A percentile compares a stretch with the other conserved stretches of the same genome.
Conservation (phyloP, 768 basidiomycete species). For the Hygrophorus pudorinus region DNA sequence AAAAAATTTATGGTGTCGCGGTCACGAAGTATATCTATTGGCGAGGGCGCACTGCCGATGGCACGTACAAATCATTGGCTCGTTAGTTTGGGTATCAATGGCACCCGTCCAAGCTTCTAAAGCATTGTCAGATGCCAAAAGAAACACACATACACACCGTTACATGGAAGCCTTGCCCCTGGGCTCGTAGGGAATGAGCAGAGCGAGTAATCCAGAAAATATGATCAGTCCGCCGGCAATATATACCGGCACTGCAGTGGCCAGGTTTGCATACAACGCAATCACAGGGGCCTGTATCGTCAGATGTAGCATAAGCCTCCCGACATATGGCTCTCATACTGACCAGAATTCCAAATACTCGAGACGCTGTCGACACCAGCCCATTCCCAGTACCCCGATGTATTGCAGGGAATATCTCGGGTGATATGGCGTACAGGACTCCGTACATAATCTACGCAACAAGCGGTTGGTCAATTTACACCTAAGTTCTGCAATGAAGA, state of each 20-base stretch:
- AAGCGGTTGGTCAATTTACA: background rate
- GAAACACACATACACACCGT: background rate
- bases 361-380: slow-evolving; percentile 45
- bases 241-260: slow-evolving; percentile 61
- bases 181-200: slow-evolving; percentile 66
- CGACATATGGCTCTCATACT: slow-evolving; percentile 12
- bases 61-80: too few species aligned
- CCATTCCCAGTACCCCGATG: slow-evolving; percentile 68
- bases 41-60: too few species aligned
- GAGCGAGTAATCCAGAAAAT: slow-evolving; percentile 44
- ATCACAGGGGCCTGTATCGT: slow-evolving; percentile 55
- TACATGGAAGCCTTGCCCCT: slow-evolving; percentile 65
- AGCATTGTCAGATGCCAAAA: too few species aligned
- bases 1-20: too few species aligned
- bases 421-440: slow-evolving; percentile 59
- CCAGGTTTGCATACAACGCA: slow-evolving; percentile 56
- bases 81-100: too few species aligned
- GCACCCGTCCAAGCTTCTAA: too few species aligned
- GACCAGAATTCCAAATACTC: slow-evolving; percentile 65
- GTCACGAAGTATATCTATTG: too few species aligned
- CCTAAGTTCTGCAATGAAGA: slow-evolving; percentile 12
- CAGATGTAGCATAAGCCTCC: background rate
- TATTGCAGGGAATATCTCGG: slow-evolving; percentile 64
- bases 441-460: slow-evolving; percentile 57
- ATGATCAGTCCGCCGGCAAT: slow-evolving; percentile 59